Evolutionary conservation across 345 rosid species (phyloP), one percentile per base, ranked within the genome.

Genomic region (Kandelia obovata): DNA sequence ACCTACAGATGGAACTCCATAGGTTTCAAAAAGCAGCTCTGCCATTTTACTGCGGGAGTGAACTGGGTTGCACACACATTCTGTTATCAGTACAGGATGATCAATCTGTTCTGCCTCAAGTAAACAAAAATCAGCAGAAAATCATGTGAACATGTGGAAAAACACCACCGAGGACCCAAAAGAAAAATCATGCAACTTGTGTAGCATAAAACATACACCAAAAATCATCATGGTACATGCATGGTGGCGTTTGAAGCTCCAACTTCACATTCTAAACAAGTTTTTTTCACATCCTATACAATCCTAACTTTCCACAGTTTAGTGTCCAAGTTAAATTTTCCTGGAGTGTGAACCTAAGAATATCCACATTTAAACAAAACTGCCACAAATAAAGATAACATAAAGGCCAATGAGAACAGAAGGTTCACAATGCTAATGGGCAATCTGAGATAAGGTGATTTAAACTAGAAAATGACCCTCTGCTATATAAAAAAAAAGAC

Each of bases 1-100:
- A 94, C 97, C 97, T 75, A 94, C 79, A 61, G 97, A 83, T 81
- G 97, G 99, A 82, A 92, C 96, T 68, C 99, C 99, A 79, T 92
- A 95, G 63, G 97, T 89, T 75, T 92, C 93, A 77, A 89, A 95
- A 53, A 95, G 93, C 68, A 95, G 92, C 82, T 95, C 97, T 55
- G 97, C 96, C 97, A 95, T 95, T 88, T 88, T 95, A 81, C 96
- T 81, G 52, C 99, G 96, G 58, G 96, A 95, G 15, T 92, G 84
- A 79, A 90, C 87, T 21, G 97, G 97, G 82, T 95, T 89, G 88
- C 96, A 87, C 16, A 84, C 89, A 65, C 93, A 95, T 86, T 95
- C 96, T 67, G 96, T 95, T 72, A 95, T 86, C 71, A 95, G 83
- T 79, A 92, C 73, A 69, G 99, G 96, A 80, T 92, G 99, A 83